Evolutionary conservation across 2,329 filamentous ascomycete species (phyloP).

Genomic region (Exophiala sp.): DNA sequence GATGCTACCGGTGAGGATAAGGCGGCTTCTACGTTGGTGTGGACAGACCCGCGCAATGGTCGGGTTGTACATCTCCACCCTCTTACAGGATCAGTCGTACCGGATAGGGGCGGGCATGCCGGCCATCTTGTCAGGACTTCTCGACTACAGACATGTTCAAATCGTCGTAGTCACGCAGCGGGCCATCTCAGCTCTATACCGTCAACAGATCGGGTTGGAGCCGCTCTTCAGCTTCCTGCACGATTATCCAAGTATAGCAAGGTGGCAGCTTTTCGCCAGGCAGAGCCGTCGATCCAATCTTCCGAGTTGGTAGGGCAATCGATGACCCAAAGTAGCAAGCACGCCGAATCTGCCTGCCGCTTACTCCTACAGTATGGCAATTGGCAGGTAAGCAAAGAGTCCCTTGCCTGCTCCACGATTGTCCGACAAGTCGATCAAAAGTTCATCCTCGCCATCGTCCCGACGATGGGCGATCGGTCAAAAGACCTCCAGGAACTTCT

Average conservation of each 20-base stretch:
- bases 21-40: constrained; percentile 38
- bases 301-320: neutral
- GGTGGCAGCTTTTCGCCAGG: neutral
- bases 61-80: constrained; percentile 45
- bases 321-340: neutral
- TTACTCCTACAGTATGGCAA: neutral
- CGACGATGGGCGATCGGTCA: constrained; percentile 37
- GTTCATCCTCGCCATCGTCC: constrained; percentile 63
- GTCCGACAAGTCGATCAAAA: constrained; percentile 84
- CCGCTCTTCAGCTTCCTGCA: neutral
- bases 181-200: neutral
- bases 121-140: neutral
- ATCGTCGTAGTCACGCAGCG: neutral
- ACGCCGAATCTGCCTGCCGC: neutral
- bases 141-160: neutral
- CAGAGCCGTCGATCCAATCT: constrained; percentile 1
- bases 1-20: constrained; percentile 33
- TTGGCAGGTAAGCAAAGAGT: constrained; percentile 30
- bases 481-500: constrained; percentile 41
- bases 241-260: constrained; percentile 2
- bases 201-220: neutral
- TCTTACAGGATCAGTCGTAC: constrained; percentile 32
- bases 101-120: neutral
- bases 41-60: constrained; percentile 53
- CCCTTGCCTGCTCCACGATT: constrained; percentile 56